phyloP scores from a whole-genome alignment of 2,329 filamentous ascomycete genomes.

The Calonectria hongkongensis region DNA sequence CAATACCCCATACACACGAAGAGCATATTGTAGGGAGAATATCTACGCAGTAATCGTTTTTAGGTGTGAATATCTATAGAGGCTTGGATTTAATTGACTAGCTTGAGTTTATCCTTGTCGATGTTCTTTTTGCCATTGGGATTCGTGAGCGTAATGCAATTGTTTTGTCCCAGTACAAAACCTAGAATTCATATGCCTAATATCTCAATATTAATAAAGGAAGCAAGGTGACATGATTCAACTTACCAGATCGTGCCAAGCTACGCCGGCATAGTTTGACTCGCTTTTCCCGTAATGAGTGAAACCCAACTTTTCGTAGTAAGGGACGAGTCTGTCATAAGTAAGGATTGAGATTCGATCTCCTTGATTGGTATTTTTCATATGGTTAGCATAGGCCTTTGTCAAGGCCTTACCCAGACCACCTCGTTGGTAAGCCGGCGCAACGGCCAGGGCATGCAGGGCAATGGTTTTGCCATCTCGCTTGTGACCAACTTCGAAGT shows the following conservation, averaged over 20 bases:
- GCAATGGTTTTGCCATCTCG: conserved; percentile 54
- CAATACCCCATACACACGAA: neutral
- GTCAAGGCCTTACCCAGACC: conserved; percentile 55
- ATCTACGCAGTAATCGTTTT: neutral
- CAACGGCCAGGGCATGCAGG: conserved; percentile 55
- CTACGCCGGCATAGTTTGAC: conserved; percentile 55
- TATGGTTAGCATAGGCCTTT: conserved; percentile 47
- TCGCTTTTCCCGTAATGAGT: conserved; percentile 57
- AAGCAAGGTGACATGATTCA: neutral
- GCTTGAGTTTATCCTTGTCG: neutral
- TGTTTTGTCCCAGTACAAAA: neutral
- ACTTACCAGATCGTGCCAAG: conserved; percentile 57
- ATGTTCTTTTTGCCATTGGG: neutral
- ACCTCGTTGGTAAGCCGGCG: conserved; percentile 49
- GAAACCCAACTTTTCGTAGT: conserved; percentile 57
- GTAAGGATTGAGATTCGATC: conserved; percentile 57
- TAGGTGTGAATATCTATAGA: neutral
- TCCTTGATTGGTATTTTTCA: conserved; percentile 42
- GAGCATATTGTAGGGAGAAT: neutral
- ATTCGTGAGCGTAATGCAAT: no score
- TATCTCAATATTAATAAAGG: neutral
- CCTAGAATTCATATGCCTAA: conserved; percentile 32
- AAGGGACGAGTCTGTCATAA: conserved; percentile 55
- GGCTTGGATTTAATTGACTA: neutral
- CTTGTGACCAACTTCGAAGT: conserved; percentile 48